phyloP scores from a whole-genome alignment of 768 basidiomycete genomes.

The Asterophora lycoperdoides region DNA sequence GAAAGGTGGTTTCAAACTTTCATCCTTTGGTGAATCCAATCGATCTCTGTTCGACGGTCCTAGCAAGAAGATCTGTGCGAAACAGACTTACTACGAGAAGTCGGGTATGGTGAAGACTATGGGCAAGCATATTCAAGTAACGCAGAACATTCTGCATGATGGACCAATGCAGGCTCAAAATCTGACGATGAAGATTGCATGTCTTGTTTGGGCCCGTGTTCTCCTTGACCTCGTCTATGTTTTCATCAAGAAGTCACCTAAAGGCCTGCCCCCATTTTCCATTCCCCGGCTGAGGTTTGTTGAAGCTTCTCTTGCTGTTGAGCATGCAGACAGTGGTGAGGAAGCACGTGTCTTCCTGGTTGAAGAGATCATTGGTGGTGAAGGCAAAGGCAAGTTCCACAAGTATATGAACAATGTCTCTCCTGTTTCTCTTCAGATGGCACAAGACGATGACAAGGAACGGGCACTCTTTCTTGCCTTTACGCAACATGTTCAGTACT shows the following conservation, averaged over 20 bases:
- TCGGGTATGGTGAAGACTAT: background rate
- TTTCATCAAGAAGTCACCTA: slow-evolving; percentile 1
- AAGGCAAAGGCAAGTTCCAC: slow-evolving; percentile 10
- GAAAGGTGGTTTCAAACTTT: slow-evolving; percentile 8
- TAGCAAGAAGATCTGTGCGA: slow-evolving; percentile 6
- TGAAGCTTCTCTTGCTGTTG: slow-evolving; percentile 12
- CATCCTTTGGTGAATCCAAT: slow-evolving; percentile 2
- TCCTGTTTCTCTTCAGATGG: slow-evolving; percentile 6
- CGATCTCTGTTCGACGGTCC: background rate
- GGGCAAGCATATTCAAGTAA: background rate
- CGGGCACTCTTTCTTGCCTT: slow-evolving; percentile 21
- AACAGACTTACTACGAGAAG: slow-evolving; percentile 14
- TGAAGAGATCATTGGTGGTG: slow-evolving; percentile 15
- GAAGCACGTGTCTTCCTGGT: slow-evolving; percentile 13
- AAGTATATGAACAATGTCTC: slow-evolving; percentile 24
- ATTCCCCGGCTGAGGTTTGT: slow-evolving; percentile 18
- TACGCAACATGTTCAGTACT: slow-evolving; percentile 24
- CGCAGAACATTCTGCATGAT: slow-evolving; percentile 11
- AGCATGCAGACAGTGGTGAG: background rate
- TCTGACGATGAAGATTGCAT: slow-evolving; percentile 17
- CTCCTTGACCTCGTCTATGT: slow-evolving; percentile 17
- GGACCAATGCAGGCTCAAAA: slow-evolving; percentile 13
- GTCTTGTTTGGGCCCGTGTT: slow-evolving; percentile 18
- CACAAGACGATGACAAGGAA: background rate
- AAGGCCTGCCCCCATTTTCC: slow-evolving; percentile 2